These are phyloP conservation scores for Oenanthe sinensis DNA, from an alignment of 129 eudicot species.

Conservation along the genomic window DNA sequence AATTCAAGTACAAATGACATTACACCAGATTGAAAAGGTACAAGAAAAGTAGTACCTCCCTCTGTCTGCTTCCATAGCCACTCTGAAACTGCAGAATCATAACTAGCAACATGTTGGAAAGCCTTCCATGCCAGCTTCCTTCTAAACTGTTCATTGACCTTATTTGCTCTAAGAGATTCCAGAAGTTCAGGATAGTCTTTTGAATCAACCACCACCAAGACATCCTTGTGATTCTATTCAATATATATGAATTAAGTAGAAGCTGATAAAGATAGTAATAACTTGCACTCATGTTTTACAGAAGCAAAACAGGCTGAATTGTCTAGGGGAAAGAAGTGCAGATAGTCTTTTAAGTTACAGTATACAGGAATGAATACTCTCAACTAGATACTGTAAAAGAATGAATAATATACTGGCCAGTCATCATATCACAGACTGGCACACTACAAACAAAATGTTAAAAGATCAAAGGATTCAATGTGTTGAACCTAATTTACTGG, in stretches of 20 bases:
- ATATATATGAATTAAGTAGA: background rate
- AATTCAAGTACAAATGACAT: background rate
- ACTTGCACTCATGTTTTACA: background rate
- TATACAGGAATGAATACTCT: background rate
- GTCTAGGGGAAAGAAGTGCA: background rate
- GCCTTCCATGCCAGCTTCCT: conserved; percentile 93
- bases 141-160: conserved; percentile 62
- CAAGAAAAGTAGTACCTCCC: conserved; percentile 38
- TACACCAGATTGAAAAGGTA: background rate
- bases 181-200: conserved; percentile 69
- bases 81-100: conserved; percentile 97
- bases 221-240: conserved; percentile 91
- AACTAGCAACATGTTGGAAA: conserved; percentile 84
- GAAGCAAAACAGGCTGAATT: background rate
- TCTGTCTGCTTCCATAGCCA: conserved; percentile 93
- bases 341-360: background rate
- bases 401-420: background rate
- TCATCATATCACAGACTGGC: background rate
- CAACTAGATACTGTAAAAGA: background rate
- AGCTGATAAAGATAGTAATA: background rate
- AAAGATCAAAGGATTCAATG: background rate
- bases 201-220: conserved; percentile 89
- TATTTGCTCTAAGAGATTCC: conserved; percentile 47
- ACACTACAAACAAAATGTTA: background rate
- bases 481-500: background rate